A percentile compares a stretch with the other conserved stretches of the same genome.
These are phyloP conservation scores for Hordeum pubiflorum DNA, from an alignment of 202 grass and related monocot genomes.

Conservation along the genomic window DNA sequence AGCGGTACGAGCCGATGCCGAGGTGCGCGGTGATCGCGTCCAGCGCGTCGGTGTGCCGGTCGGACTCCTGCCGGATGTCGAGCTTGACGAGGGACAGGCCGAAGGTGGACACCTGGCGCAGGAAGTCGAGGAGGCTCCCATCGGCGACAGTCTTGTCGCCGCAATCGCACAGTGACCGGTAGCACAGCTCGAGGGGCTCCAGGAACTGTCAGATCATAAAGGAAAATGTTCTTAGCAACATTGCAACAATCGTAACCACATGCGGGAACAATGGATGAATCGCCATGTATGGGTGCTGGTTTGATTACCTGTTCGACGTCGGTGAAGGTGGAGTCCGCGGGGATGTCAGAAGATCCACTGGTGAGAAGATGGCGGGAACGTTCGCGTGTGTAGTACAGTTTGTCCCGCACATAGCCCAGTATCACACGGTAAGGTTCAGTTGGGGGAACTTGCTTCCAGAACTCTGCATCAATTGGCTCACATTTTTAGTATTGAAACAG, in stretches of 20 bases:
- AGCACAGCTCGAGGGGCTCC: slow-evolving; percentile 83
- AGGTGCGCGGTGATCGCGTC: slow-evolving; percentile 73
- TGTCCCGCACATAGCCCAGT: slow-evolving; percentile 69
- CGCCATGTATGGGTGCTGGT: not conserved
- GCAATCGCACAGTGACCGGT: slow-evolving; percentile 45
- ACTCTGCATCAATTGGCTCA: slow-evolving; percentile 43
- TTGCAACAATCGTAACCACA: not conserved
- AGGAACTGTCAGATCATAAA: slow-evolving; percentile 43
- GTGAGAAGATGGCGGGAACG: slow-evolving; percentile 49
- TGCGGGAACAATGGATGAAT: not conserved
- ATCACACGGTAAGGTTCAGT: slow-evolving; percentile 77
- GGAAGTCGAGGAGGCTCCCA: slow-evolving; percentile 77
- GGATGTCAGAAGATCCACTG: slow-evolving; percentile 49
- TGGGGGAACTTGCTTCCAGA: slow-evolving; percentile 70
- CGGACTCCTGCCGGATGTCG: slow-evolving; percentile 90
- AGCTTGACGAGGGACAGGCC: slow-evolving; percentile 68
- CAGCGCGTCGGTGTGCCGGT: slow-evolving; percentile 71
- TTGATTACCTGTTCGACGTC: slow-evolving; percentile 53
- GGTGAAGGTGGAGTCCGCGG: slow-evolving; percentile 32
- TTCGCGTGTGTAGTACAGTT: slow-evolving; percentile 71
- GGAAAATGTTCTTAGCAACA: not conserved
- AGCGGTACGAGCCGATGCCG: slow-evolving; percentile 61
- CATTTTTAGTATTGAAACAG: not conserved
- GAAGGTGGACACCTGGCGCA: slow-evolving; percentile 73
- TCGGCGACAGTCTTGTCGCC: slow-evolving; percentile 75